phyloP scores from a whole-genome alignment of 495 filamentous ascomycete species.

The Amphirosellinia nigrospora region DNA sequence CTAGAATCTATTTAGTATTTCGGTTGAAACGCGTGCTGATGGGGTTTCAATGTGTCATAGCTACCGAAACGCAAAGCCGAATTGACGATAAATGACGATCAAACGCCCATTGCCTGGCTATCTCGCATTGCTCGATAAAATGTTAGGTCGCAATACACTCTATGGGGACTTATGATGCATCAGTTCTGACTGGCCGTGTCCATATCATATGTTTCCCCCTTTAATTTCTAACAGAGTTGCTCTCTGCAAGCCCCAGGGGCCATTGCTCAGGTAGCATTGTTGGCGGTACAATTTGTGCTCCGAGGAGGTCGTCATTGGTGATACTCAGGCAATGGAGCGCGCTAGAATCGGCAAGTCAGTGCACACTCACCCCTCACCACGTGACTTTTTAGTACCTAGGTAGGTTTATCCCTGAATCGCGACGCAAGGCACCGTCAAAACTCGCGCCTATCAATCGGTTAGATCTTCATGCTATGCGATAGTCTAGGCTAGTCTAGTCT shows the following conservation, averaged over 20 bases:
- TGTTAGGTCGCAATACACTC: neutral
- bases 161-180: neutral
- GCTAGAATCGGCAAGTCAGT: neutral
- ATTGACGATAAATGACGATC: neutral
- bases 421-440: neutral
- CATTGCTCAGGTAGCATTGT: neutral
- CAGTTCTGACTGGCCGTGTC: neutral
- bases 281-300: neutral
- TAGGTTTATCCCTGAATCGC: neutral
- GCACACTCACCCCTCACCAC: conserved; percentile 8
- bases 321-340: conserved; percentile 1
- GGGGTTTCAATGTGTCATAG: neutral
- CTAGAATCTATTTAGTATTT: neutral
- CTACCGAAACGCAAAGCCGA: conserved; percentile 8
- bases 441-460: neutral
- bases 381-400: neutral
- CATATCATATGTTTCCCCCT: conserved; percentile 1
- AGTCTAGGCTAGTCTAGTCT: neutral
- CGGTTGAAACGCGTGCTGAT: neutral
- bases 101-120: neutral
- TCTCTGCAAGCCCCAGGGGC: neutral
- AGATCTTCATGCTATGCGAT: conserved; percentile 4
- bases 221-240: conserved; percentile 2
- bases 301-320: neutral
- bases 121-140: neutral